These are phyloP conservation scores for Jamesozyma jinghongensis DNA, from an alignment of 805 yeast species.

Conservation along the genomic window DNA sequence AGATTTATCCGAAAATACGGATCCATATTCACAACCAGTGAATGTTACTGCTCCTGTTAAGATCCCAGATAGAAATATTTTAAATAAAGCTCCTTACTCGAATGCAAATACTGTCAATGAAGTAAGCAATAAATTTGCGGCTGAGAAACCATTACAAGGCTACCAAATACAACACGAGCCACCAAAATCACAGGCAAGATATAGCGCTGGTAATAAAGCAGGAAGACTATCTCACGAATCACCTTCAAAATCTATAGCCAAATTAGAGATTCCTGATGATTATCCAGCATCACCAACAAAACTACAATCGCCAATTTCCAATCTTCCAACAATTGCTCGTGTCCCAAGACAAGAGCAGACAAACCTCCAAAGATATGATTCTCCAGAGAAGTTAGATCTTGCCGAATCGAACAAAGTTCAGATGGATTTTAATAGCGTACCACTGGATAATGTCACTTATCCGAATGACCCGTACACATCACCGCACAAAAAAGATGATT, in stretches of 20 bases:
- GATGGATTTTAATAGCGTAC: no score
- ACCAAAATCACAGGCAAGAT: slow-evolving; percentile 1
- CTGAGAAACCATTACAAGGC: background rate
- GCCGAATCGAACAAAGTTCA: no score
- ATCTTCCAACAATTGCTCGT: background rate
- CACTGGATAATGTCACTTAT: no score
- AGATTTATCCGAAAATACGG: no score
- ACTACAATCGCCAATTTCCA: background rate
- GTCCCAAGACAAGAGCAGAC: background rate
- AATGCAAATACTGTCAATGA: slow-evolving; percentile 16
- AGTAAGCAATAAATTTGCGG: slow-evolving; percentile 10
- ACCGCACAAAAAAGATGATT: slow-evolving; percentile 5
- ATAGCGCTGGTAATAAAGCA: background rate
- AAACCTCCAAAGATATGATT: background rate
- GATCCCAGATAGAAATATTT: slow-evolving; percentile 7
- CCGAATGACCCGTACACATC: background rate
- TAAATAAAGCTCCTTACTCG: slow-evolving; percentile 21
- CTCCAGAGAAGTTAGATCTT: no score
- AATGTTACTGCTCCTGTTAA: background rate
- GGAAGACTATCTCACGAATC: background rate
- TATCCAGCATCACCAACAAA: background rate
- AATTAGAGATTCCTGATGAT: background rate
- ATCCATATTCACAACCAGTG: background rate
- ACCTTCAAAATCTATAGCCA: background rate
- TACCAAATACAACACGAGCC: background rate